These are phyloP conservation scores for Talaromyces sp. DNA, from an alignment of 2,329 filamentous ascomycete species.

Conservation along the genomic window DNA sequence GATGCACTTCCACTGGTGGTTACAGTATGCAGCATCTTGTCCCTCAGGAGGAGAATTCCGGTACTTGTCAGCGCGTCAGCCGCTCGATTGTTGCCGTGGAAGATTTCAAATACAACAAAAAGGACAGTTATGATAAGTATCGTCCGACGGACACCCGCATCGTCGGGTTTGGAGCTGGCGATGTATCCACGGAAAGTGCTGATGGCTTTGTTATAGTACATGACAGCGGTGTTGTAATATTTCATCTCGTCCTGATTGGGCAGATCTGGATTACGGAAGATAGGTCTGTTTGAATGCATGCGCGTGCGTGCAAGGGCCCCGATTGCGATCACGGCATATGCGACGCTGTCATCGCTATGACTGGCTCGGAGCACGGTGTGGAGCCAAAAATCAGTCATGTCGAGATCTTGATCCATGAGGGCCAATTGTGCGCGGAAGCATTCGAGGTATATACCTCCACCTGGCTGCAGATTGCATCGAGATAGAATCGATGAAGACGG, in stretches of 20 bases:
- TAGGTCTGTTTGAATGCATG: not conserved
- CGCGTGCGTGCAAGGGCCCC: not conserved
- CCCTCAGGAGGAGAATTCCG: not conserved
- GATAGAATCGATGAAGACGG: not conserved
- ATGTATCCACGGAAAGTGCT: slow-evolving; percentile 1
- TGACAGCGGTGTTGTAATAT: not conserved
- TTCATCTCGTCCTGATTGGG: not conserved
- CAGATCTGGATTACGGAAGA: not conserved
- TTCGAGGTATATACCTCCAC: not conserved
- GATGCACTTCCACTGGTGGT: not conserved
- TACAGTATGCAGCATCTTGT: not conserved
- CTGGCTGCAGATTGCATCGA: not conserved
- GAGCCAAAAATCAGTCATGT: slow-evolving; percentile 7
- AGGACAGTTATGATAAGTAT: not conserved
- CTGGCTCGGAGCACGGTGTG: slow-evolving; percentile 4
- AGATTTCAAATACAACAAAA: not conserved
- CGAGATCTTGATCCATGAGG: slow-evolving; percentile 6
- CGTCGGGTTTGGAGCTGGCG: not conserved
- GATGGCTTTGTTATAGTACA: slow-evolving; percentile 2
- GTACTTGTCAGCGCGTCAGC: not conserved
- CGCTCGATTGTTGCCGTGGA: not conserved
- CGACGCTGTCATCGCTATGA: not conserved
- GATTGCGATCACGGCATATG: slow-evolving; percentile 1
- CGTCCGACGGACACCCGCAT: not conserved
- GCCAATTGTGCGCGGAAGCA: not conserved